Base-by-base conservation (phyloP, 2,329 filamentous ascomycete genomes). In the Pseudocercospora fijiensis region DNA sequence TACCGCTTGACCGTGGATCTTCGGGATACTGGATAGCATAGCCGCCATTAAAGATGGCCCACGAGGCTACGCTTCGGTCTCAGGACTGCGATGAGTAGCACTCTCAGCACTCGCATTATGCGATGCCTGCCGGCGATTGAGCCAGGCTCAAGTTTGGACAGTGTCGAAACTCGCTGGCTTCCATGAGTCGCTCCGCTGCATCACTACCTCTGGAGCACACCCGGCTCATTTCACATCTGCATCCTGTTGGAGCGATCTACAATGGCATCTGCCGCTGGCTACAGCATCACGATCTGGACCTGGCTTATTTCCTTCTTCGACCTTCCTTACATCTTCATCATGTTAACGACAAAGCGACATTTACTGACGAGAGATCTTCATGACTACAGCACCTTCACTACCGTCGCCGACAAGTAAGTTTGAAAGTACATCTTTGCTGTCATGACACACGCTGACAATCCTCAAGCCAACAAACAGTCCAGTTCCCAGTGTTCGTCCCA, bases 321-420 rank as follows among this genome's bases (percentile, higher is more conserved):
- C 26, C 27, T 51, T 41, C 22, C 43, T 41, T 55, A 18, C 41
- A 52, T 27, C 20, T 47, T 30, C 18, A 51, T 22, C 61, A 63
- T 24, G 33, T 56, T 28, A n/a, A 60, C 49, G 9, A 52, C 26
- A 58, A 30, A 33, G 27, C 20, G 20, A 62, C 55, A 57, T 57
- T 33, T 33, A 22, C 56, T 61, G 24, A 60, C 33, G 18, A 41
- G 37, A 18, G 16, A 41, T 41, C 16, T 43, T 28, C 18, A 51
- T 45, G 4, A 47, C 20, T 45, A 65, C 53, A 24, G 76, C 55
- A 94, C 92, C 18, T 96, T 97, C 82, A 96, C 93, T 71, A 97
- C 93, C 13, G 90, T 93, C 68, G 85, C 86, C 65, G 69, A 66
- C 33, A 65, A 66, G 57, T 47, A 47, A 16, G 28, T 37, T 45